phyloP scores from a whole-genome alignment of 73 alveolate genomes.

The Paramecium pentaurelia region DNA sequence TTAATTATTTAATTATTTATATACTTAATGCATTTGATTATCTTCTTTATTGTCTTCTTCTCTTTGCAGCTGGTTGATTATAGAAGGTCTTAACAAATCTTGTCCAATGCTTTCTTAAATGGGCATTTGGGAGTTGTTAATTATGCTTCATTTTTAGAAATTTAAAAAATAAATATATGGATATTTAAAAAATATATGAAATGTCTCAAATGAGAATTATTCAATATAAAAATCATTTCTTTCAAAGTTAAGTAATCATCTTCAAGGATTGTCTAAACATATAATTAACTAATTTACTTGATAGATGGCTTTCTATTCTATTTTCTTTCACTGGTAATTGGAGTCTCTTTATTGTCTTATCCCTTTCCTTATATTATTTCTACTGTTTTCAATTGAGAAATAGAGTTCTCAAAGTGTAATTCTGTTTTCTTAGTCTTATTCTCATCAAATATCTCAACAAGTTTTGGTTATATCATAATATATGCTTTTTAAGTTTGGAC shows the following conservation, averaged over 20 bases:
- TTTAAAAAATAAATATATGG: constrained; percentile 7
- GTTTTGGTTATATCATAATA: constrained; percentile 33
- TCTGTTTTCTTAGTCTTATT: neutral
- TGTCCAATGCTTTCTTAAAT: constrained; percentile 91
- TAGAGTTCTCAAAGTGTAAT: neutral
- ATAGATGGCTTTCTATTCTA: neutral
- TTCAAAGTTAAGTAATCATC: neutral
- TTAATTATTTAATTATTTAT: constrained; percentile 31
- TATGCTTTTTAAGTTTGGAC: constrained; percentile 12
- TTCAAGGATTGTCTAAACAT: neutral
- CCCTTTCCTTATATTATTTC: neutral
- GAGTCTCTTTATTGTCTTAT: neutral
- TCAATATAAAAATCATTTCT: neutral
- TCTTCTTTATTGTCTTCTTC: constrained; percentile 74
- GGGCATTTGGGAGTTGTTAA: constrained; percentile 89
- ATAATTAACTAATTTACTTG: neutral
- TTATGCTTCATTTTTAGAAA: constrained; percentile 67
- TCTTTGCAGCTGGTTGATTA: constrained; percentile 94
- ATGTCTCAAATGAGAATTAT: constrained; percentile 36
- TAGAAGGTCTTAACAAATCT: constrained; percentile 93
- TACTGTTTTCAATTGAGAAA: neutral
- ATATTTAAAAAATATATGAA: constrained; percentile 22
- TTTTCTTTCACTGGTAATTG: neutral
- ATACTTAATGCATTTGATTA: constrained; percentile 70
- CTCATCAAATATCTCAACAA: constrained; percentile 1